Evolutionary conservation across 441 rosid species (phyloP).

Genomic region (Gossypium trilobum): DNA sequence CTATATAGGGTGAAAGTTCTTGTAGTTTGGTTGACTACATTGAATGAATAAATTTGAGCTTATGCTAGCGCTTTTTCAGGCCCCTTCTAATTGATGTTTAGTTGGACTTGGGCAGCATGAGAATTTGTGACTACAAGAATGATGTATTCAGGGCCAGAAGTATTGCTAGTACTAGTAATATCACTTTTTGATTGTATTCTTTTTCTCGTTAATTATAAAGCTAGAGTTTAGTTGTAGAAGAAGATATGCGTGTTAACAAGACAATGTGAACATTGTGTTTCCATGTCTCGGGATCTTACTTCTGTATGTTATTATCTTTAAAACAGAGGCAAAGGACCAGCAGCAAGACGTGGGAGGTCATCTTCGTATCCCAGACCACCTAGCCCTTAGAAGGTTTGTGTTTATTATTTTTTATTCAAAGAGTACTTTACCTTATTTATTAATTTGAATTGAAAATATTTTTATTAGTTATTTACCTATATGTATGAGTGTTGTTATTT

Average conservation of each 20-base stretch:
- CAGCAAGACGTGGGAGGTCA: slow-evolving; percentile 56
- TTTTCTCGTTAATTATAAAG: not conserved
- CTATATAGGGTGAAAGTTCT: not conserved
- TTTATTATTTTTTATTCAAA: not conserved
- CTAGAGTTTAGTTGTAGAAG: not conserved
- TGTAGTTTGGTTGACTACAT: not conserved
- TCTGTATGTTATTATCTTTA: not conserved
- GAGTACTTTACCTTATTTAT: not conserved
- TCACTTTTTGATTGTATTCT: not conserved
- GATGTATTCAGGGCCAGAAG: not conserved
- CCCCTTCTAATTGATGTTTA: not conserved
- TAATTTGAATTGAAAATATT: slow-evolving; percentile 7
- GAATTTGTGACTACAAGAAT: not conserved
- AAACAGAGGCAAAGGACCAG: slow-evolving; percentile 52
- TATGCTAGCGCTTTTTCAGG: not conserved
- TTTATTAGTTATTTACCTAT: not conserved
- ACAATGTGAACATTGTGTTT: not conserved
- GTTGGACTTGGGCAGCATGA: not conserved
- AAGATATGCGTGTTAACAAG: not conserved
- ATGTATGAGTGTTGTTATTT: too few relatives aligned
- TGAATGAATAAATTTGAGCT: not conserved
- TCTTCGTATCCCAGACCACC: slow-evolving; percentile 56
- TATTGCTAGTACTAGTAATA: not conserved
- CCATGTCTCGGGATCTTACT: not conserved
- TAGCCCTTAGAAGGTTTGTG: slow-evolving; percentile 59